Evolutionary conservation across 1,284 basidiomycete species (phyloP), one percentile per base, ranked within the genome.

Genomic region (Sporisorium graminicola): DNA sequence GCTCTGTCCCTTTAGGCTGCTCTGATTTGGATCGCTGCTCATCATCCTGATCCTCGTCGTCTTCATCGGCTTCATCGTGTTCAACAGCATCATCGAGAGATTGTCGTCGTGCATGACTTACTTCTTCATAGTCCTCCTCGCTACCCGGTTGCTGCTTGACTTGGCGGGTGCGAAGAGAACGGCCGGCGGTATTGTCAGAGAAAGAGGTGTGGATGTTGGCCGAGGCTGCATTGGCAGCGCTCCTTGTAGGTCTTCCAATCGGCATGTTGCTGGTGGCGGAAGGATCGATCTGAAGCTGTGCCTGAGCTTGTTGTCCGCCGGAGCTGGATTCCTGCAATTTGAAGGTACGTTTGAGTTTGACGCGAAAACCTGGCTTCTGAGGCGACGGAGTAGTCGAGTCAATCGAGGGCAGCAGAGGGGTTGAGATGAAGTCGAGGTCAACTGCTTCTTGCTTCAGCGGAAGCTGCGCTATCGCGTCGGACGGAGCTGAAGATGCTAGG

Each of bases 71-170:
- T n/a, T 18, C 33, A 6, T 55, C 20, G 20, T 51, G 35, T 44
- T 50, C 9, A 20, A 2, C 31, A 18, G 33, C 29, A 13, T 49
- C 16, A n/a, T 43, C 24, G 5, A 16, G 22, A 10, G n/a, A 33
- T 31, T 24, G 47, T 35, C 18, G 65, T 16, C 26, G 29, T 35
- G 35, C 3, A 18, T 9, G 44, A 68, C 65, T 68, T 61, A 68
- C 65, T 60, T 65, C 58, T 71, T 71, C 50, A 55, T 65, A 71
- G 27, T 71, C 68, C 54, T 71, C 68, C 47, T 71, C 68, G 58
- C 68, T 71, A 29, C 62, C 62, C 35, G 68, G 68, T 27, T 49
- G 53, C 43, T 71, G 58, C 54, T 71, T 71, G 62, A 54, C 29
- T 26, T 53, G 49, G 40, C 68, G 68, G 29, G 18, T 16, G 42